Conservation (phyloP, 2,329 filamentous ascomycete species). For the Ceratocystis cubensis region DNA sequence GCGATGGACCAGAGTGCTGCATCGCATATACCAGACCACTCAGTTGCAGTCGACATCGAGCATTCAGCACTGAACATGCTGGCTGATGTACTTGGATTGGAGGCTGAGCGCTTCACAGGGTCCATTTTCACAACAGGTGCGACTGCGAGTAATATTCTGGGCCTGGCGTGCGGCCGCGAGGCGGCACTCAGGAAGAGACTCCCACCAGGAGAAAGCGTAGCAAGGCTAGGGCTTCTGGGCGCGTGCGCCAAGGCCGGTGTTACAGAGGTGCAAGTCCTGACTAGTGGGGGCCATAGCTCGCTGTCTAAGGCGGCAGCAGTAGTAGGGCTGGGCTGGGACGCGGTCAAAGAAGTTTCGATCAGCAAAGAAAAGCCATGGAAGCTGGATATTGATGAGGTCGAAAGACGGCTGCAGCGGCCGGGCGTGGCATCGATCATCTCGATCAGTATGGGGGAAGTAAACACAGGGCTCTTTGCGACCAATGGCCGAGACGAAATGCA, state of each 20-base stretch:
- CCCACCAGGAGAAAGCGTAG: slow-evolving; percentile 37
- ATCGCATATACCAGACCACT: slow-evolving; percentile 68
- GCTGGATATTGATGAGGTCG: slow-evolving; percentile 55
- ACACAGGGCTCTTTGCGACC: slow-evolving; percentile 66
- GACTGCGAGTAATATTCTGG: slow-evolving; percentile 71
- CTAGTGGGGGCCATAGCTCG: slow-evolving; percentile 73
- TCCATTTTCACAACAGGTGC: slow-evolving; percentile 47
- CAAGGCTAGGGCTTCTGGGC: slow-evolving; percentile 54
- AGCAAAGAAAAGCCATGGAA: slow-evolving; percentile 45
- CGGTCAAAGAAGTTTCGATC: slow-evolving; percentile 48
- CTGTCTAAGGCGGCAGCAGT: slow-evolving; percentile 72
- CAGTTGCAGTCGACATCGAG: slow-evolving; percentile 64
- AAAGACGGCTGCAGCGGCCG: slow-evolving; percentile 40
- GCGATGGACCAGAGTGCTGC: slow-evolving; percentile 72
- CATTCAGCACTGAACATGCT: slow-evolving; percentile 58
- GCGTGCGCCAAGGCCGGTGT: slow-evolving; percentile 55
- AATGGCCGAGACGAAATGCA: slow-evolving; percentile 47
- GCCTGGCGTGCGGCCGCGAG: slow-evolving; percentile 55
- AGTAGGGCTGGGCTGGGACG: slow-evolving; percentile 60
- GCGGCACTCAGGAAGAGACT: slow-evolving; percentile 37
- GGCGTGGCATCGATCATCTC: slow-evolving; percentile 60
- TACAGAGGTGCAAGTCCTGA: slow-evolving; percentile 60
- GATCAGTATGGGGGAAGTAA: slow-evolving; percentile 80
- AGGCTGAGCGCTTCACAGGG: slow-evolving; percentile 45
- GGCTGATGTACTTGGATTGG: slow-evolving; percentile 51